phyloP scores from a whole-genome alignment of 306 rosid species.

The Dalbergia oliveri region DNA sequence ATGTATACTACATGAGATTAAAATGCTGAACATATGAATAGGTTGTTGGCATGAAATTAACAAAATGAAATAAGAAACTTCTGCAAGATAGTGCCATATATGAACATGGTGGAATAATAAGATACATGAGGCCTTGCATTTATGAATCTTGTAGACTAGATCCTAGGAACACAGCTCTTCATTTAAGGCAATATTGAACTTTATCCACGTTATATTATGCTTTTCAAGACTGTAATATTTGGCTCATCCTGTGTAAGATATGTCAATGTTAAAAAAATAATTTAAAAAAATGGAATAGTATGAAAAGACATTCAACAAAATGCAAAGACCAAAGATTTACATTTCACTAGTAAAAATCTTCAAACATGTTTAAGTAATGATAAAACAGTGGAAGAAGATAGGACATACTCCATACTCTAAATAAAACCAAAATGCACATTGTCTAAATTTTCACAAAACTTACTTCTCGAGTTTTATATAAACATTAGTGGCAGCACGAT shows the following conservation, averaged over 20 bases:
- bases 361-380: background rate
- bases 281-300: background rate
- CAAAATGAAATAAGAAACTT: background rate
- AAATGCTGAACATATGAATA: conserved; percentile 29
- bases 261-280: background rate
- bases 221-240: conserved; percentile 31
- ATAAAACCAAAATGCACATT: conserved; percentile 16
- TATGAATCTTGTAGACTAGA: conserved; percentile 3
- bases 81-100: background rate
- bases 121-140: background rate
- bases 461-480: conserved; percentile 89
- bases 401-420: conserved; percentile 30
- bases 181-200: conserved; percentile 18
- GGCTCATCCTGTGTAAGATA: background rate
- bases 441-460: conserved; percentile 48
- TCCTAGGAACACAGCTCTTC: background rate
- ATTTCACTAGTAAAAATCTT: background rate
- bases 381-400: conserved; percentile 13
- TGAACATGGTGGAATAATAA: background rate
- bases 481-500: conserved; percentile 77
- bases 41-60: conserved; percentile 12
- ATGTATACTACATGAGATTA: background rate
- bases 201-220: background rate
- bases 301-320: conserved; percentile 1
- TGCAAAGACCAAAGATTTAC: background rate